phyloP scores from a whole-genome alignment of 306 rosid species.

The Biancaea sappan region DNA sequence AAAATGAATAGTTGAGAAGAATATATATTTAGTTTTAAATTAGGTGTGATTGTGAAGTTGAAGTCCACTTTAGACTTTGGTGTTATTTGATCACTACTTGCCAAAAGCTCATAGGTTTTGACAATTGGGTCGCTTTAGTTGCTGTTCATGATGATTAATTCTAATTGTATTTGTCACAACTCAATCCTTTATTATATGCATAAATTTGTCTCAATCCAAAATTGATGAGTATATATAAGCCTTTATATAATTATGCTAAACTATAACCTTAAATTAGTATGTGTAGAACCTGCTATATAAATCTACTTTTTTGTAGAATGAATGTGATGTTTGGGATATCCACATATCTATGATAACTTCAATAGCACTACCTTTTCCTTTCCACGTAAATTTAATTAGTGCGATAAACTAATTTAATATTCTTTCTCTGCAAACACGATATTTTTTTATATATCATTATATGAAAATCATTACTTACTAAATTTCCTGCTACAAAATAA shows the following conservation, averaged over 20 bases:
- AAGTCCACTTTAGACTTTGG: slow-evolving; percentile 21
- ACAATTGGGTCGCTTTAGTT: not conserved
- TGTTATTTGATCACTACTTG: slow-evolving; percentile 5
- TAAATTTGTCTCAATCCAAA: not conserved
- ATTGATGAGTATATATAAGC: not conserved
- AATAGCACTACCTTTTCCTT: too few species aligned
- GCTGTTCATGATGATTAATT: slow-evolving; percentile 3
- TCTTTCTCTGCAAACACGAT: too few species aligned
- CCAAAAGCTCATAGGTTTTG: slow-evolving; percentile 23
- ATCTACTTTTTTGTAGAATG: not conserved
- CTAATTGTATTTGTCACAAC: not conserved
- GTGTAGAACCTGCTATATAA: not conserved
- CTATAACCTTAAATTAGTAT: not conserved
- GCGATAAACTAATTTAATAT: too few species aligned
- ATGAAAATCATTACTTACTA: too few species aligned
- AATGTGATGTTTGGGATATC: not conserved
- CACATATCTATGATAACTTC: too few species aligned
- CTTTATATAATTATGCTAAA: not conserved
- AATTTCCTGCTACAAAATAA: too few species aligned
- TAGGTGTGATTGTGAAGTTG: not conserved
- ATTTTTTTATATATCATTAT: too few species aligned
- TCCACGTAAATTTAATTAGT: too few species aligned
- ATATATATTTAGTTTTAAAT: not conserved
- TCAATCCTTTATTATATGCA: not conserved
- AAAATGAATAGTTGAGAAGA: too few species aligned